A percentile compares a stretch with the other conserved stretches of the same genome.
These are phyloP conservation scores for Apiospora pterosperma DNA, from an alignment of 2,329 filamentous ascomycete genomes.

Conservation along the genomic window DNA sequence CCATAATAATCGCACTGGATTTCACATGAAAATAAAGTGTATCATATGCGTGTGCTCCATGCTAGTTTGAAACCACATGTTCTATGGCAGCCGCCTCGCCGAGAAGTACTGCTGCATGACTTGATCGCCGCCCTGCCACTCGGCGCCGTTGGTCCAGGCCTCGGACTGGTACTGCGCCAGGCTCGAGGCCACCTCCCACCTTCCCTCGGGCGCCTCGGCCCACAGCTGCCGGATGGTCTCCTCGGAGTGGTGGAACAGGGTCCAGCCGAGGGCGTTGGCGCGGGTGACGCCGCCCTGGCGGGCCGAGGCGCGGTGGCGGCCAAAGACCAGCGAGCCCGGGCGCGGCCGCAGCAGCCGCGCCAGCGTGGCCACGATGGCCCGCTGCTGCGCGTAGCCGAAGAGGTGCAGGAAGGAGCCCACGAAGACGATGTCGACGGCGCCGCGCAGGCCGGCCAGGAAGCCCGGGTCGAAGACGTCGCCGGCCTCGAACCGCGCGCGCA, in stretches of 20 bases:
- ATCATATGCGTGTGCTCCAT: too few relatives aligned
- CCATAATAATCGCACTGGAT: too few relatives aligned
- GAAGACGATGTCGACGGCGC: constrained; percentile 8
- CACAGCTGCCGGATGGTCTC: too few relatives aligned
- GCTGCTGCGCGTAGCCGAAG: constrained; percentile 5
- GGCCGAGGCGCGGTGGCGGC: not conserved
- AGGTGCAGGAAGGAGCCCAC: constrained; percentile 9
- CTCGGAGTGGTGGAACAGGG: constrained; percentile 1
- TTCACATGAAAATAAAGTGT: too few relatives aligned
- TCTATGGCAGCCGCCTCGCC: too few relatives aligned
- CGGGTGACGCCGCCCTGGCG: not conserved
- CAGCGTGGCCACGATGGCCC: not conserved
- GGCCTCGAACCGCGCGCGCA: constrained; percentile 2
- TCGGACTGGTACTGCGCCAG: too few relatives aligned
- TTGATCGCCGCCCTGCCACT: too few relatives aligned
- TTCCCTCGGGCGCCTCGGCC: too few relatives aligned
- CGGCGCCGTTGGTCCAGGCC: too few relatives aligned
- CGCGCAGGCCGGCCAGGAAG: not conserved
- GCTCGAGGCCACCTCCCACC: too few relatives aligned
- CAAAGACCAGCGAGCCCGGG: constrained; percentile 7
- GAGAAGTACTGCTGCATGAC: too few relatives aligned
- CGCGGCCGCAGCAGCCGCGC: not conserved
- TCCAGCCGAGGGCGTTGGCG: constrained; percentile 3
- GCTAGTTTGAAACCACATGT: too few relatives aligned
- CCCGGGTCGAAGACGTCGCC: constrained; percentile 5